Conservation (phyloP, 2,329 filamentous ascomycete species). For the Endocalyx cinctus region DNA sequence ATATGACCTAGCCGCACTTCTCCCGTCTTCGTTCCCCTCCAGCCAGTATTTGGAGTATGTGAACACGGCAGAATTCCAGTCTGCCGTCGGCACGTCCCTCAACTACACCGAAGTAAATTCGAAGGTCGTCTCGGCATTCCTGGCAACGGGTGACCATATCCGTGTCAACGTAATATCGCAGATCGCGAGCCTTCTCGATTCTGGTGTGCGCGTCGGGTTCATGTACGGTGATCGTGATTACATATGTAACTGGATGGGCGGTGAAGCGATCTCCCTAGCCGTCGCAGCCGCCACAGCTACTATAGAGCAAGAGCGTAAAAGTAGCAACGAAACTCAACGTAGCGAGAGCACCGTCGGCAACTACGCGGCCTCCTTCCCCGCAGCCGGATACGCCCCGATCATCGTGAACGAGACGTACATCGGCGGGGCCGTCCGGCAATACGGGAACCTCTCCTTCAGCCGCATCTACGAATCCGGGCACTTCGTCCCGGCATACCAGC, state of each 20-base stretch:
- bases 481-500: slow-evolving; percentile 7
- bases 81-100: slow-evolving; percentile 50
- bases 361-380: slow-evolving; percentile 49
- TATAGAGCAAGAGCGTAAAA: no score
- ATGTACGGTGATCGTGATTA: slow-evolving; percentile 56
- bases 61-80: slow-evolving; percentile 49
- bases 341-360: no score
- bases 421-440: slow-evolving; percentile 60
- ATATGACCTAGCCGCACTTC: slow-evolving; percentile 26
- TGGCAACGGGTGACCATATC: slow-evolving; percentile 19
- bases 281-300: slow-evolving; percentile 40
- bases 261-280: slow-evolving; percentile 42
- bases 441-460: slow-evolving; percentile 52
- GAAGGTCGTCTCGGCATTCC: slow-evolving; percentile 41
- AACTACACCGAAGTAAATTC: slow-evolving; percentile 47
- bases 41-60: slow-evolving; percentile 51
- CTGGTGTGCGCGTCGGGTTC: slow-evolving; percentile 48
- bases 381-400: slow-evolving; percentile 61
- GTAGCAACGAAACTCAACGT: no score
- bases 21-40: slow-evolving; percentile 45
- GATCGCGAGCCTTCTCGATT: slow-evolving; percentile 44
- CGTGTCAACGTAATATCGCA: slow-evolving; percentile 20
- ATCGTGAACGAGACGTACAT: slow-evolving; percentile 19
- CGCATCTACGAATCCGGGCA: slow-evolving; percentile 16
- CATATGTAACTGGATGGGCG: slow-evolving; percentile 52